A percentile compares a stretch with the other conserved stretches of the same genome.
Conservation (phyloP, 345 rosid genomes). For the Rhizophora mangle region DNA sequence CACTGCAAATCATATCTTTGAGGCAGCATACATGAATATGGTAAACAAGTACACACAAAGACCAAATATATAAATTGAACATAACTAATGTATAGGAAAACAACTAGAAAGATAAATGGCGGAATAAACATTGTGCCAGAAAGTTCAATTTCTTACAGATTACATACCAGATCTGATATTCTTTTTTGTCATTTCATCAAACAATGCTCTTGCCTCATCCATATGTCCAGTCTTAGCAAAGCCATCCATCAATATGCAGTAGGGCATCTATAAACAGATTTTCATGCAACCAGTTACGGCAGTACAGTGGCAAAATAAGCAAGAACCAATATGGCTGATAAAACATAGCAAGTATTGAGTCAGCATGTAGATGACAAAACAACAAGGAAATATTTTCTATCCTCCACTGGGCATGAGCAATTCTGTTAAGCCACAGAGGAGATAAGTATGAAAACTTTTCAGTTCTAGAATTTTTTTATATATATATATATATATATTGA, state of each 20-base stretch:
- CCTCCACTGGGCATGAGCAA: too few species aligned
- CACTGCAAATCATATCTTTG: neutral
- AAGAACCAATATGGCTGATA: neutral
- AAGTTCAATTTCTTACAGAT: constrained; percentile 14
- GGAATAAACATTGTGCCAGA: neutral
- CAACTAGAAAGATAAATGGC: neutral
- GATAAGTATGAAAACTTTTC: neutral
- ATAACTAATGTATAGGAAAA: neutral
- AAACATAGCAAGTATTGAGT: constrained; percentile 8
- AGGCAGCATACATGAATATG: neutral
- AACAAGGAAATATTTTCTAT: neutral
- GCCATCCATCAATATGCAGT: constrained; percentile 87
- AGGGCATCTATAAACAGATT: constrained; percentile 63
- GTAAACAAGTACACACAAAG: neutral
- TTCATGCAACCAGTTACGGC: constrained; percentile 17
- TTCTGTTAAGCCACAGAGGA: neutral
- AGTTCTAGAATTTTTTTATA: too few species aligned
- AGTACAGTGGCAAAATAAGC: constrained; percentile 1
- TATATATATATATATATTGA: too few species aligned
- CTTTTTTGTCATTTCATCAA: constrained; percentile 54
- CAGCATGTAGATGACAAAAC: neutral
- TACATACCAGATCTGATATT: constrained; percentile 66
- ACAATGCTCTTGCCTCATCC: constrained; percentile 69
- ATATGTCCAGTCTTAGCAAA: constrained; percentile 67
- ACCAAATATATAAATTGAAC: neutral